Base-by-base conservation (phyloP, 495 filamentous ascomycete genomes). In the Xanthoparmelia taractica region DNA sequence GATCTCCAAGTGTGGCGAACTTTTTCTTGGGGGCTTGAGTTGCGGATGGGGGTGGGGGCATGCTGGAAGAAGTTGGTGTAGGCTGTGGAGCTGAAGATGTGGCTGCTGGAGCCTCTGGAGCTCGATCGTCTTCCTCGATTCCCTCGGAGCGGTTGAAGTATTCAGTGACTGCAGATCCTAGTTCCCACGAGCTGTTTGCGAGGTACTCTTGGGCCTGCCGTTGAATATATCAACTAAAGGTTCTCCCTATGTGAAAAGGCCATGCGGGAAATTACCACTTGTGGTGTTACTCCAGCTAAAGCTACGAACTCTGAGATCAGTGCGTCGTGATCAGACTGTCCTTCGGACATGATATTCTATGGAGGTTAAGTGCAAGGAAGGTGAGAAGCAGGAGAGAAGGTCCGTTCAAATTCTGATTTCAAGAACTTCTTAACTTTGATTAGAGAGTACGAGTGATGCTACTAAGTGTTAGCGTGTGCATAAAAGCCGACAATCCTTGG, bases 91-190 rank as follows among this genome's bases (percentile, higher is more conserved):
- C 58, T 59, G 70, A 27, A 23, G 59, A 34, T 33, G 23, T 31
- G 36, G 34, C 59, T 27, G 34, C 25, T 23, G 64, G 61, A 48
- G 50, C 33, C 27, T 57, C 48, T 60, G 63, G 59, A 57, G 71
- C 75, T 63, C 81, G 67, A 23, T 65, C 47, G 20, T 73, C 76
- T 36, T 50, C 60, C 40, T 65, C 61, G 12, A 71, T 72, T 66
- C 87, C 86, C 61, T 93, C 87, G 65, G 83, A 79, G 61, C 86
- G 82, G 43, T 85, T 81, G 71, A 80, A 94, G 78, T 82, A 95
- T 65, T 88, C 82, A 4, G 82, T 78, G 57, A 84, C 80, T 43
- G 90, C 90, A 8, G 79, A 74, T 59, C 82, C 78, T 33, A 93
- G 71, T 65, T 93, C 82, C 86, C 90, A 92, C 62, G 82, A 71